phyloP scores from a whole-genome alignment of 140 eudicot genomes.

The Anethum foeniculum region DNA sequence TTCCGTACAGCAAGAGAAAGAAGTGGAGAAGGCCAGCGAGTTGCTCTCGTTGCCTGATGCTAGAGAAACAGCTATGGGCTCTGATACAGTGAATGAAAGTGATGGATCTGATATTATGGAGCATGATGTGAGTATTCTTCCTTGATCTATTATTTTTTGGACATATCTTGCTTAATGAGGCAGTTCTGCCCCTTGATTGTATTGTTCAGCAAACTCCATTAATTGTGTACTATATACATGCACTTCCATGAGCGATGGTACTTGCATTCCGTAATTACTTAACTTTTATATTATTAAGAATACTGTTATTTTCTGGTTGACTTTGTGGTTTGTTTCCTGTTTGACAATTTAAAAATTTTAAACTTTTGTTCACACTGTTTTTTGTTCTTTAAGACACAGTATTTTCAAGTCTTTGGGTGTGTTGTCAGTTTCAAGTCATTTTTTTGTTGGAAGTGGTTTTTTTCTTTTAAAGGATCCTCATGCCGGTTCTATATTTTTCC shows the following conservation, averaged over 20 bases:
- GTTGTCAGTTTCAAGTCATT: not conserved
- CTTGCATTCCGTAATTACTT: not conserved
- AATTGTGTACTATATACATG: not conserved
- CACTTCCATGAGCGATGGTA: not conserved
- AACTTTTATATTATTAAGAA: not conserved
- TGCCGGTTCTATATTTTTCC: not conserved
- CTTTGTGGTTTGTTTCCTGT: not conserved
- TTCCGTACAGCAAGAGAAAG: constrained; percentile 16
- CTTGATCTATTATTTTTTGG: not conserved
- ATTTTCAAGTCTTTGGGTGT: not conserved
- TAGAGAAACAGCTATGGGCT: constrained; percentile 26
- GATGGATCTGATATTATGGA: constrained; percentile 73
- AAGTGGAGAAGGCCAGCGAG: constrained; percentile 1
- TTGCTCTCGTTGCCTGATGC: constrained; percentile 7
- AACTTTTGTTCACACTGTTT: not conserved
- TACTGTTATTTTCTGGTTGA: not conserved
- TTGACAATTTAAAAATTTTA: not conserved
- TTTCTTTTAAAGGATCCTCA: not conserved
- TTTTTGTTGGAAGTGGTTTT: not conserved
- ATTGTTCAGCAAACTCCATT: not conserved
- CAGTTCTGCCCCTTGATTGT: not conserved
- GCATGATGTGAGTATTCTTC: constrained; percentile 66
- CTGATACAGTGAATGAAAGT: constrained; percentile 34
- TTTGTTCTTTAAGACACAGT: not conserved
- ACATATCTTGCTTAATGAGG: constrained; percentile 1